phyloP scores from a whole-genome alignment of 306 rosid genomes.

The Rosa chinensis region DNA sequence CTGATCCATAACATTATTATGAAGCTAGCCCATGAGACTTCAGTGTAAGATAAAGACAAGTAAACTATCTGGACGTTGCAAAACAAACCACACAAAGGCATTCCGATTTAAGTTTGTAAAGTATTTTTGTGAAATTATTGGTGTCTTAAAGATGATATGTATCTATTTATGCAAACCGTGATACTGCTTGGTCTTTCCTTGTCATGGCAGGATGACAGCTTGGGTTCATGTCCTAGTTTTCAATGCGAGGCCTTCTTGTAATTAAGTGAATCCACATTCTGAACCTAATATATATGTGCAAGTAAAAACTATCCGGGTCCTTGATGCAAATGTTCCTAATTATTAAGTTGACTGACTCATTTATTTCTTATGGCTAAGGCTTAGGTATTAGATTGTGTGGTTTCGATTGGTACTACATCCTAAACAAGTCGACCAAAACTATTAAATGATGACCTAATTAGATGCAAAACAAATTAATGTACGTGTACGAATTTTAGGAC shows the following conservation, averaged over 20 bases:
- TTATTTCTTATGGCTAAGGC: no score
- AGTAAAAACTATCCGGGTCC: background rate
- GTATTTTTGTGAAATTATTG: background rate
- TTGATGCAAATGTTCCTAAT: background rate
- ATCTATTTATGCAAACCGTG: background rate
- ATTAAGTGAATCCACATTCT: background rate
- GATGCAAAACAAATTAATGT: no score
- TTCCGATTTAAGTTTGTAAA: background rate
- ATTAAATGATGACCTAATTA: no score
- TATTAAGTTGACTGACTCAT: background rate
- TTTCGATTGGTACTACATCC: no score
- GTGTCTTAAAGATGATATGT: background rate
- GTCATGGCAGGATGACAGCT: constrained; percentile 22
- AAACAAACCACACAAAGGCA: constrained; percentile 11
- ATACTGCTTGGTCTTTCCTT: constrained; percentile 8
- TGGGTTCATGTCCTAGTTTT: background rate
- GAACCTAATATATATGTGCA: background rate
- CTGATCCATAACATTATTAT: background rate
- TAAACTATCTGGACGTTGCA: background rate
- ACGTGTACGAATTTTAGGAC: background rate
- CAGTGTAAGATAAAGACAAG: background rate
- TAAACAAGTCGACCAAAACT: no score
- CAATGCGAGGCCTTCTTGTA: constrained; percentile 3
- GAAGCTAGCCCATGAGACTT: background rate
- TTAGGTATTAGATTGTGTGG: no score